Evolutionary conservation across 192 early-diverging fungal genomes (phyloP), one percentile per base, ranked within the genome.

Genomic region (Helicostylum pulchrum): DNA sequence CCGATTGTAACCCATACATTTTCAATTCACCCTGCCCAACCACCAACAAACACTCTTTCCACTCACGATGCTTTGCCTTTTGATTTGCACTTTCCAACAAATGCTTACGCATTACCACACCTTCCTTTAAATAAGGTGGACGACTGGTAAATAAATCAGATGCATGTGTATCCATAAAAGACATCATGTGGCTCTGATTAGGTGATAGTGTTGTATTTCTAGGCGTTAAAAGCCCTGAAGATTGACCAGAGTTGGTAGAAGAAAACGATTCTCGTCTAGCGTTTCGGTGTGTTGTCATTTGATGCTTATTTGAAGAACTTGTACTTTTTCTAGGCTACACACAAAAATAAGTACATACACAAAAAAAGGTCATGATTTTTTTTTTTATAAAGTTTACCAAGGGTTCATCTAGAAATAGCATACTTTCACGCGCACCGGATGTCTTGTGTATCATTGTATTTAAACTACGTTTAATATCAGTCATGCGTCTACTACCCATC

Each of bases 41-140:
- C 0, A 92, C 79, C 10, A 90, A 82, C 20, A 90, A 84, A 56
- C 90, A 84, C 20, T 94, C 92, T 61, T 79, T 79, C 95, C 95
- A 96, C n/a, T 82, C 83, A 11, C 94, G 87, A 72, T 93, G 80
- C 44, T 88, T 88, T 7, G 92, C 89, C 77, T 90, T 92, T 59
- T 90, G 85, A 53, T 85, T 88, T 0, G 79, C 81, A 14, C 80
- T 75, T 59, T 92, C 92, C 70, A 88, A 83, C 56, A 91, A 66
- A 71, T 95, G 91, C 76, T 98, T 98, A 51, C 94, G 82, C 68
- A 92, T 86, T 32, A 98, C 80, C 12, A 92, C 75, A n/a, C 92
- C 89, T 70, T 91, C 89, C 50, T 85, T 85, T 5, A 77, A 47
- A 53, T 76, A 77, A 61, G 82, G 70, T 47, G 69, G 56, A 44